Evolutionary conservation across 2,329 filamentous ascomycete genomes (phyloP), one percentile per base, ranked within the genome.

Genomic region (Monosporascus sp.): DNA sequence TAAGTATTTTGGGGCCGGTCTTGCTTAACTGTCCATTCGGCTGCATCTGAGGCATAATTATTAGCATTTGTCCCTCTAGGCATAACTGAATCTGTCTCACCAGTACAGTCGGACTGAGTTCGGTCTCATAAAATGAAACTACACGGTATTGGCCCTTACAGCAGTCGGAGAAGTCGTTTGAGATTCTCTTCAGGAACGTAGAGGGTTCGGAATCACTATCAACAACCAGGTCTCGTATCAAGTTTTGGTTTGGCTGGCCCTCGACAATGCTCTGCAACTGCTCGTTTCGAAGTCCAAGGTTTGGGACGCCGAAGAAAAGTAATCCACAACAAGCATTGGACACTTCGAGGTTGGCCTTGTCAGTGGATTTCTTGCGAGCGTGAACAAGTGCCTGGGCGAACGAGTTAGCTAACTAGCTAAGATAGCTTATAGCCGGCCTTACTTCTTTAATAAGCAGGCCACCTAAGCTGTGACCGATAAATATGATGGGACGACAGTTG

Each of bases 261-360:
- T 52, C 48, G 0, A 66, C 61, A 19, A 67, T 38, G 24, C 48
- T 57, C 14, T 37, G 38, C 19, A 67, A 48, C 27, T 59, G 56
- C 3, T 57, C 26, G 37, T 64, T 59, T 31, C 58, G 51, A 16
- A 66, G 49, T 2, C 65, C 63, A 24, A 59, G 59, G 11, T 69
- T 65, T 7, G 64, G 65, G 7, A 68, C 62, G 14, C 64, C 64
- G 41, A 68, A 68, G 31, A 68, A 60, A 14, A 68, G 19, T 43
- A 66, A 22, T 9, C 61, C 61, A 37, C 54, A 60, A 24, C 57
- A 64, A 1, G 62, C 54, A 22, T 57, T 53, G 7, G 49, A 58
- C 3, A 64, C 9, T 17, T 57, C 38, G 7, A 40, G 20, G 7
- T 57, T 53, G 1, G 45, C 31, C 7, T 51, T 16, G 24, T 40